Conservation (phyloP, 2,329 filamentous ascomycete genomes). For the Fusarium brevicatenulatum region DNA sequence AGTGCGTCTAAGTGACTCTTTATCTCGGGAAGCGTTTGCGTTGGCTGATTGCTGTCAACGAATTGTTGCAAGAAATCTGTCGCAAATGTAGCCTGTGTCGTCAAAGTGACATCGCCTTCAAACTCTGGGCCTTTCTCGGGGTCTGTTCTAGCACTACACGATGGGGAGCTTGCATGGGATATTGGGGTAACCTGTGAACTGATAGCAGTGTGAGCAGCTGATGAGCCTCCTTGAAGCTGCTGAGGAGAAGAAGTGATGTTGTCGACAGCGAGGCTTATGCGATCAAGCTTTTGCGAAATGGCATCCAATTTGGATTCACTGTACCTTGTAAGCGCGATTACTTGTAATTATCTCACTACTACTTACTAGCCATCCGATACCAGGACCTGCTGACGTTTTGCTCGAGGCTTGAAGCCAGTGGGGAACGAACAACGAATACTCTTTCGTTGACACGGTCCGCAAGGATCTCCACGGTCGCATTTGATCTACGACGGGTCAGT, state of each 20-base stretch:
- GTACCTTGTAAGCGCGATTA: fast-evolving
- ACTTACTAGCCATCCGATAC: conserved; percentile 9
- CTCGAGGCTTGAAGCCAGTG: background rate
- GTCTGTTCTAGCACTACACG: fast-evolving
- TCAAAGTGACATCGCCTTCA: background rate
- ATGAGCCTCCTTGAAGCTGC: background rate
- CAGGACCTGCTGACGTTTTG: background rate
- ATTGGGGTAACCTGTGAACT: background rate
- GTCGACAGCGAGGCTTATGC: conserved; percentile 7
- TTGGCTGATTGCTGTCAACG: conserved; percentile 1
- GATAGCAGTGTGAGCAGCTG: background rate
- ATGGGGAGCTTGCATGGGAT: background rate
- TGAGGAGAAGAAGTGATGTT: background rate
- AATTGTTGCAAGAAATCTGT: background rate
- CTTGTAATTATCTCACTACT: fast-evolving
- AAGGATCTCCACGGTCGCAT: conserved; percentile 8
- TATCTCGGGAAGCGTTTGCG: background rate
- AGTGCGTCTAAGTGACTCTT: background rate
- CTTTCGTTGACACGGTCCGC: conserved; percentile 8
- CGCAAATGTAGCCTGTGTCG: conserved; percentile 3
- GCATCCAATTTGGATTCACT: conserved; percentile 7
- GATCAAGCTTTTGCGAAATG: conserved; percentile 6
- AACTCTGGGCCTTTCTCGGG: background rate
- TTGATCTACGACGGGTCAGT: background rate
- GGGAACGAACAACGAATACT: conserved; percentile 7